phyloP scores from a whole-genome alignment of 768 basidiomycete species.

The Hemileccinum impolitum region DNA sequence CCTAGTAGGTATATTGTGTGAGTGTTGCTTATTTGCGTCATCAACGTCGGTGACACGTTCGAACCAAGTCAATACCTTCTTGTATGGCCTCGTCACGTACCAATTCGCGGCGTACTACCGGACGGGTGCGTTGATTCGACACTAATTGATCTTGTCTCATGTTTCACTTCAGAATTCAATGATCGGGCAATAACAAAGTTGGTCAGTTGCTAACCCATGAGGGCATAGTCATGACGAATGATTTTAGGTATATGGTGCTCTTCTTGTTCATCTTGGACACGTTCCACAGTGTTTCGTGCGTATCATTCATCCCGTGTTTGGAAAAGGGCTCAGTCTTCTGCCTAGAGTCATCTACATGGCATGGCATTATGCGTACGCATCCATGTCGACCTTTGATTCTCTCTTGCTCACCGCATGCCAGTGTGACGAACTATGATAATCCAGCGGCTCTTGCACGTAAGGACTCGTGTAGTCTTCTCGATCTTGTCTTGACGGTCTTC shows the following conservation, averaged over 20 bases:
- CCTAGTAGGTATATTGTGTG: conserved; percentile 21
- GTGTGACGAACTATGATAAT: conserved; percentile 14
- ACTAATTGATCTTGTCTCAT: not conserved
- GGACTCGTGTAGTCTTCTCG: not conserved
- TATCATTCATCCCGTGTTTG: not conserved
- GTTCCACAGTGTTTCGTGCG: conserved; percentile 18
- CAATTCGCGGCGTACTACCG: conserved; percentile 40
- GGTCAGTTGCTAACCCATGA: not conserved
- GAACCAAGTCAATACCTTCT: conserved; percentile 22
- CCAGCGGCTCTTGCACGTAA: conserved; percentile 8
- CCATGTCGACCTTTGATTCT: not conserved
- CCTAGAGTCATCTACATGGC: conserved; percentile 17
- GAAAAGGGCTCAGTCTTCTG: not conserved
- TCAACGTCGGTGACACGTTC: not conserved
- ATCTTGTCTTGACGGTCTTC: not conserved
- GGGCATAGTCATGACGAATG: not conserved
- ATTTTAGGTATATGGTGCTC: conserved; percentile 12
- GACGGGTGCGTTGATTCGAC: conserved; percentile 4
- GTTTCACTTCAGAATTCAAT: conserved; percentile 9
- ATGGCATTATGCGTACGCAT: conserved; percentile 17
- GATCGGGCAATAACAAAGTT: conserved; percentile 11
- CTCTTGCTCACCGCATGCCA: not conserved
- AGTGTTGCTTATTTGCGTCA: not conserved
- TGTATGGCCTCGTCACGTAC: conserved; percentile 42
- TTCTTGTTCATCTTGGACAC: conserved; percentile 20